Evolutionary conservation across 2,329 filamentous ascomycete species (phyloP).

Genomic region (Metarhizium album): DNA sequence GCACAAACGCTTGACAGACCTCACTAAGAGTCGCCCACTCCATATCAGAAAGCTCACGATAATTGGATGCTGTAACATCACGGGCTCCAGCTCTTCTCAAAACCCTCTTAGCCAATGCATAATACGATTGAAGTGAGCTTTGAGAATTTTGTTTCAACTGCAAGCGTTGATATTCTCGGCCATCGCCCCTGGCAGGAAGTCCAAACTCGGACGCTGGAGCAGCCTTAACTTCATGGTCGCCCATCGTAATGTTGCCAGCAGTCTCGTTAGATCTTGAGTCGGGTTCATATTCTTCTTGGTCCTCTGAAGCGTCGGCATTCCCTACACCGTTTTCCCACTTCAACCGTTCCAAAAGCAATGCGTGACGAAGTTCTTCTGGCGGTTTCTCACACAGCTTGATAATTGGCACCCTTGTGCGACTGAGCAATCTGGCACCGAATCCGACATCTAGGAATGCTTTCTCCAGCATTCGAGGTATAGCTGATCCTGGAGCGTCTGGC

Average conservation of each 20-base stretch:
- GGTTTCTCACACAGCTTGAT: conserved; percentile 76
- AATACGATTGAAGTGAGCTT: conserved; percentile 35
- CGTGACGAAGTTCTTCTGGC: conserved; percentile 44
- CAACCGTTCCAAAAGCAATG: conserved; percentile 51
- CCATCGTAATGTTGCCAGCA: not conserved
- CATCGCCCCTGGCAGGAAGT: conserved; percentile 8
- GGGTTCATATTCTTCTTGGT: conserved; percentile 14
- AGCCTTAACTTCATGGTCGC: conserved; percentile 4
- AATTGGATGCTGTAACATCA: conserved; percentile 39
- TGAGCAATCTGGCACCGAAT: conserved; percentile 66
- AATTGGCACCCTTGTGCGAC: conserved; percentile 72
- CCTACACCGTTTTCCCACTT: conserved; percentile 57
- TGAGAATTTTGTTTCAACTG: conserved; percentile 31
- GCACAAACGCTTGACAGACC: conserved; percentile 42
- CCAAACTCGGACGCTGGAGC: conserved; percentile 11
- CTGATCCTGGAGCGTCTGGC: conserved; percentile 42
- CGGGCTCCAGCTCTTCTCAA: conserved; percentile 37
- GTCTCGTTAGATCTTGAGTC: conserved; percentile 10
- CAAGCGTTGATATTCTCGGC: conserved; percentile 13
- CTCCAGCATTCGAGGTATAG: conserved; percentile 65
- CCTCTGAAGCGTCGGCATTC: conserved; percentile 24
- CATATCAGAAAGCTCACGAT: conserved; percentile 27
- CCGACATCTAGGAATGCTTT: conserved; percentile 61
- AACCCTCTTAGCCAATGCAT: conserved; percentile 36
- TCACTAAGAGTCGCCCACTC: conserved; percentile 40